Evolutionary conservation across 768 basidiomycete genomes (phyloP), one percentile per base, ranked within the genome.

Genomic region (Hericium erinaceus): DNA sequence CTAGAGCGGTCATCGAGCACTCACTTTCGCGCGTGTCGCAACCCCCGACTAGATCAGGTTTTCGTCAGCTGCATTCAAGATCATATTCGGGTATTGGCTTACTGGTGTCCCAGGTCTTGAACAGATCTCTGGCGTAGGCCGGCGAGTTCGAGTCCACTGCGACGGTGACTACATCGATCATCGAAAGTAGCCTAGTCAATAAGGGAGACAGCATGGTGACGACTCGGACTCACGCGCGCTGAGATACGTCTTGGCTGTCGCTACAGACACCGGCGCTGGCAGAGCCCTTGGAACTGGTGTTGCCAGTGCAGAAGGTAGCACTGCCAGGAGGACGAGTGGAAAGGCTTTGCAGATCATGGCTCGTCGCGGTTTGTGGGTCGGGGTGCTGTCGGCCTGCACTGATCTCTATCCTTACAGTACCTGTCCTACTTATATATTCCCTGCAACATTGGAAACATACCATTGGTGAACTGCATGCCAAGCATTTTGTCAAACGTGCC

Each of bases 1-100:
- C 33, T 33, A 7, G 33, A 33, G 33, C 33, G 33, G 9, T 6
- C 33, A 33, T 33, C 9, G 8, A 33, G 33, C 20, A 60, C 75
- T 58, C 54, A 80, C 79, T 79, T 64, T 81, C 78, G 46, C 80
- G 69, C 3, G 80, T 80, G 63, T 81, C 72, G 65, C 80, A 82
- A 26, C 80, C 80, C 1, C 74, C 76, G 60, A 81, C 78, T 80
- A 56, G 10, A 24, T 20, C 38, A 8, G 11, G 40, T 10, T 12
- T 33, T 33, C 8, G 53, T 28, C 9, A 48, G 15, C 6, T 13
- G n/a, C 18, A 33, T 5, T n/a, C 26, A 28, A 15, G 49, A 51
- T 6, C 3, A 26, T 57, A 41, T 39, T 10, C 5, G 33, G 33
- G 9, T 10, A 6, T 10, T 12, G 26, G 70, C 76, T 51, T 26